Evolutionary conservation across 495 filamentous ascomycete species (phyloP).

Genomic region (Penicillium canescens): DNA sequence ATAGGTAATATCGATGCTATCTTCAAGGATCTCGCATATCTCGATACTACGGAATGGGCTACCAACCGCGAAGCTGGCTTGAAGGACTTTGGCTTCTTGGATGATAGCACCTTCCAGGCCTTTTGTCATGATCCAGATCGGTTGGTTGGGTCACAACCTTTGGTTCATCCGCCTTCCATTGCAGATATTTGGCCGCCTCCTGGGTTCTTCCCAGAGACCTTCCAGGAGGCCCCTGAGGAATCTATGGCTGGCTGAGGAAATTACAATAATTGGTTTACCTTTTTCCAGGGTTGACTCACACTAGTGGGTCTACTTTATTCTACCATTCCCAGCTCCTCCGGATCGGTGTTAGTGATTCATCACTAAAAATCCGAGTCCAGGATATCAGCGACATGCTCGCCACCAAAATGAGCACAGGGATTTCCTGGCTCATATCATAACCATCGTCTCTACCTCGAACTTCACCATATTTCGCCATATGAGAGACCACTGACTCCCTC

Average conservation of each 20-base stretch:
- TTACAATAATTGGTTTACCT: neutral
- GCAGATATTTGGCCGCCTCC: slow-evolving; percentile 51
- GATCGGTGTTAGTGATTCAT: too few relatives aligned
- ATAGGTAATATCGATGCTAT: slow-evolving; percentile 55
- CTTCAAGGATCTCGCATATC: slow-evolving; percentile 62
- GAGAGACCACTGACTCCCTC: too few relatives aligned
- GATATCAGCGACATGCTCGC: too few relatives aligned
- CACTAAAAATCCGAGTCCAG: too few relatives aligned
- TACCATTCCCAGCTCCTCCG: too few relatives aligned
- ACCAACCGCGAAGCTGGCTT: slow-evolving; percentile 53
- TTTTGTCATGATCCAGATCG: slow-evolving; percentile 57
- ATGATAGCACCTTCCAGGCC: slow-evolving; percentile 52
- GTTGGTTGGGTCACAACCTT: slow-evolving; percentile 38
- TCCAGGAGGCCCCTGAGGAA: slow-evolving; percentile 34
- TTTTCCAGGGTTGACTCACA: slow-evolving; percentile 1
- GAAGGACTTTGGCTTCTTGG: slow-evolving; percentile 61
- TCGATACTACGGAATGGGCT: slow-evolving; percentile 59
- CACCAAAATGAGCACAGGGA: too few relatives aligned
- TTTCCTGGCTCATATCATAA: too few relatives aligned
- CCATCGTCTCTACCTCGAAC: too few relatives aligned
- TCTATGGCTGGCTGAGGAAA: slow-evolving; percentile 24
- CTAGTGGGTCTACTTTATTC: neutral
- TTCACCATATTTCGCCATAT: too few relatives aligned
- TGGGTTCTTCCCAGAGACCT: slow-evolving; percentile 49
- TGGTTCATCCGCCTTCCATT: slow-evolving; percentile 46